phyloP scores from a whole-genome alignment of 352 stramenopile genomes.

The Peronospora destructor region DNA sequence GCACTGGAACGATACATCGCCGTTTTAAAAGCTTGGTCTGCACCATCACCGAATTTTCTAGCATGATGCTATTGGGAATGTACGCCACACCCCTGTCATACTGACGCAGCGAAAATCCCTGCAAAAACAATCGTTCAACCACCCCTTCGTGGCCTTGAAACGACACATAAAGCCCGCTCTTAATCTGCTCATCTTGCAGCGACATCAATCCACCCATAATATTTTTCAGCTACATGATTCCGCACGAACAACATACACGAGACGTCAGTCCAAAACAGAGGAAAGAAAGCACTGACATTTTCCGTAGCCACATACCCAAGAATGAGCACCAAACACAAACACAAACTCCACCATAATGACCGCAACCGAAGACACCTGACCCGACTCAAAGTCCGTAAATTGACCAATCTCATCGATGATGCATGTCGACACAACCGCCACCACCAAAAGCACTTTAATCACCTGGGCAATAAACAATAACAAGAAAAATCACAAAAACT shows the following conservation, averaged over 20 bases:
- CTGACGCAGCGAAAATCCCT: slow-evolving; percentile 71
- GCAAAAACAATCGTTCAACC: slow-evolving; percentile 73
- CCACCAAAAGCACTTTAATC: slow-evolving; percentile 79
- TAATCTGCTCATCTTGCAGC: slow-evolving; percentile 79
- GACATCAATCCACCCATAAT: slow-evolving; percentile 77
- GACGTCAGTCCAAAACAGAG: slow-evolving; percentile 5
- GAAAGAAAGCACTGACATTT: slow-evolving; percentile 1
- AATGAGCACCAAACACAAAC: slow-evolving; percentile 69
- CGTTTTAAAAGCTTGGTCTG: slow-evolving; percentile 57
- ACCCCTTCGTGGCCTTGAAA: slow-evolving; percentile 77
- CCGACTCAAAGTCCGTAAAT: slow-evolving; percentile 76
- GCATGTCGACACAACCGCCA: slow-evolving; percentile 73
- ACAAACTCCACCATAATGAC: slow-evolving; percentile 79
- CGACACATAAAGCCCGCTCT: slow-evolving; percentile 61
- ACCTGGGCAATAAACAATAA: slow-evolving; percentile 29
- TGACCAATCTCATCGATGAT: slow-evolving; percentile 76
- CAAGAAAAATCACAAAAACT: not conserved
- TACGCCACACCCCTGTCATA: slow-evolving; percentile 80
- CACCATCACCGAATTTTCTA: slow-evolving; percentile 69
- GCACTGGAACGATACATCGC: slow-evolving; percentile 44
- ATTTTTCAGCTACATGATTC: slow-evolving; percentile 57
- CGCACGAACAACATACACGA: slow-evolving; percentile 5
- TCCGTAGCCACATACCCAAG: slow-evolving; percentile 44
- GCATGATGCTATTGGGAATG: slow-evolving; percentile 72
- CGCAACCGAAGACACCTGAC: slow-evolving; percentile 68